Evolutionary conservation across 768 basidiomycete species (phyloP).

Genomic region (Macrolepiota fuliginosa): DNA sequence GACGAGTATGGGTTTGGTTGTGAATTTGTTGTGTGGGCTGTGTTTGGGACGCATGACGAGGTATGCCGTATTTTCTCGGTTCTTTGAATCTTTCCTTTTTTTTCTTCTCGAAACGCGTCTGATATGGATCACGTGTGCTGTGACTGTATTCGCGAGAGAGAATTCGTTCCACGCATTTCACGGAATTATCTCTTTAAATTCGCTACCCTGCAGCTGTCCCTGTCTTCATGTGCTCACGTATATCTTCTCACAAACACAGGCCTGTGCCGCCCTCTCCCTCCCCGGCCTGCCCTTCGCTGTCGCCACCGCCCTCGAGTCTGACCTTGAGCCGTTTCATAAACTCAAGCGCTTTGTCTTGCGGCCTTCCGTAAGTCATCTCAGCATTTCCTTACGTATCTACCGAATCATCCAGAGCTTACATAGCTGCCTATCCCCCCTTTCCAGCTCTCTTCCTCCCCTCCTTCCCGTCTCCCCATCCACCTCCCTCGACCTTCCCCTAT

Average conservation of each 20-base stretch:
- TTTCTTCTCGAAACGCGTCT: slow-evolving; percentile 4
- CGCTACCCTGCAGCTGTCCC: slow-evolving; percentile 7
- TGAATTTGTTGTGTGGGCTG: slow-evolving; percentile 47
- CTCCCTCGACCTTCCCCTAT: slow-evolving; percentile 18
- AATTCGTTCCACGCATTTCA: slow-evolving; percentile 28
- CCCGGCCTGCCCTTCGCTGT: slow-evolving; percentile 45
- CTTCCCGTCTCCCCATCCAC: slow-evolving; percentile 18
- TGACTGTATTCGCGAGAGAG: slow-evolving; percentile 18
- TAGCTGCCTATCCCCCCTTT: slow-evolving; percentile 15
- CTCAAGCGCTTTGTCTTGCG: slow-evolving; percentile 40
- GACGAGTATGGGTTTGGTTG: slow-evolving; percentile 26
- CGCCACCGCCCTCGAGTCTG: slow-evolving; percentile 57
- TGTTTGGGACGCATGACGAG: slow-evolving; percentile 61
- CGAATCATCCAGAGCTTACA: slow-evolving; percentile 11
- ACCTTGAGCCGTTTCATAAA: slow-evolving; percentile 61
- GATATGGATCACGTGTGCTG: slow-evolving; percentile 24
- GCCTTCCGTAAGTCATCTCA: slow-evolving; percentile 17
- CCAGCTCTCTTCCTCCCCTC: slow-evolving; percentile 20
- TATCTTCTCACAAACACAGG: slow-evolving; percentile 34
- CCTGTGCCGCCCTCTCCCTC: slow-evolving; percentile 51
- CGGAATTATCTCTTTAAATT: slow-evolving; percentile 19
- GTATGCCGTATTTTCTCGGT: slow-evolving; percentile 36
- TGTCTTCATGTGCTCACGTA: slow-evolving; percentile 12
- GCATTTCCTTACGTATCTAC: slow-evolving; percentile 16
- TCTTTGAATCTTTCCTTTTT: slow-evolving; percentile 7